phyloP scores from a whole-genome alignment of 176 grass and related monocot species.

The Oryza longistaminata region DNA sequence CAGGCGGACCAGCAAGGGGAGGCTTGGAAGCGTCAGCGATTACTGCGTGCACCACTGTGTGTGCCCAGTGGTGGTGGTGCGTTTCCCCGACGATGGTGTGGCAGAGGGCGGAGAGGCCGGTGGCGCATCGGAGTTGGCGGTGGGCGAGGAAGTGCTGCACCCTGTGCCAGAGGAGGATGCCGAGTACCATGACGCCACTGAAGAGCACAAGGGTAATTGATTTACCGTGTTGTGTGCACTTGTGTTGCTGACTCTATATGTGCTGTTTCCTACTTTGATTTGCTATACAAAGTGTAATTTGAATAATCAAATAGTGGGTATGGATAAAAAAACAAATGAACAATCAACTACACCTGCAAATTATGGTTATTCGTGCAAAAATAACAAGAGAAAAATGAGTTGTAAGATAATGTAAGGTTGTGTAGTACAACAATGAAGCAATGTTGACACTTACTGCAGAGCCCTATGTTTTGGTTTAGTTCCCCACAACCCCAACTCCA shows the following conservation, averaged over 20 bases:
- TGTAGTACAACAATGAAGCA: not conserved
- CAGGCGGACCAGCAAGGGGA: constrained; percentile 62
- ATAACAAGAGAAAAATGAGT: not conserved
- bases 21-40: constrained; percentile 93
- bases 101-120: constrained; percentile 24
- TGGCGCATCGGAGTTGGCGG: not conserved
- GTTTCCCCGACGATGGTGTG: constrained; percentile 58
- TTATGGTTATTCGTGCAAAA: not conserved
- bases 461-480: not conserved
- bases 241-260: not conserved
- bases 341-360: not conserved
- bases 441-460: not conserved
- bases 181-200: constrained; percentile 77
- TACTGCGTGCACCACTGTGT: constrained; percentile 97
- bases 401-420: not conserved
- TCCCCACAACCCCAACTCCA: too few species aligned
- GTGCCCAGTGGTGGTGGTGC: constrained; percentile 93
- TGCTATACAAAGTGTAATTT: not conserved
- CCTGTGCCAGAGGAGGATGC: constrained; percentile 81
- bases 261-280: constrained; percentile 5
- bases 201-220: constrained; percentile 79
- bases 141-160: constrained; percentile 54
- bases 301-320: not conserved
- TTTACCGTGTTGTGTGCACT: not conserved
- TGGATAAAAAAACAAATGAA: not conserved